Evolutionary conservation across 2,329 filamentous ascomycete genomes (phyloP), one percentile per base, ranked within the genome.

Genomic region (Fusarium pilosicola): DNA sequence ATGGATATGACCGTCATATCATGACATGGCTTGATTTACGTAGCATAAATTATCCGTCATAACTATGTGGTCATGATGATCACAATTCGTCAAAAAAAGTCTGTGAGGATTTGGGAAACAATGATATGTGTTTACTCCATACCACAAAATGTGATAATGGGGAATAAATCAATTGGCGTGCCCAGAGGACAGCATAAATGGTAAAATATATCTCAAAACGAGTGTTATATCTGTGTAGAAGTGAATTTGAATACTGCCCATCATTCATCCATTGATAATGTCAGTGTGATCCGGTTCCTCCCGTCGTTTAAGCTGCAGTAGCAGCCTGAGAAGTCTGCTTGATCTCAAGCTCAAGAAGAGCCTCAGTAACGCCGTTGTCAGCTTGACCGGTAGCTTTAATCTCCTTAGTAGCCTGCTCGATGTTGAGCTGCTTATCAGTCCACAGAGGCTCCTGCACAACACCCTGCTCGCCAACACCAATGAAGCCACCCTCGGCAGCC

Each of bases 401-500:
- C 80, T 92, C 89, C 79, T 88, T 85, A 57, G 90, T 86, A 20
- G 89, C 86, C 78, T 93, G 87, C 67, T 90, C 88, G 54, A 97
- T 88, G 45, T 92, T 94, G 63, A 99, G 90, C 87, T 99, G 96
- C 78, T 89, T 87, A 78, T 98, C 91, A 5, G 94, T 96, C 96
- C 96, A 99, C 45, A 99, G 91, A n/a, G 95, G 92, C 80, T 89
- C 84, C 45, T 89, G 88, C 5, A 84, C 85, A 62, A 87, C 88
- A 55, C 87, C 88, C 65, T 92, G 85, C 74, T 94, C 92, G 28
- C 96, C 96, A 14, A 99, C 96, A 60, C 96, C 96, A 66, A 98
- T 94, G 84, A 98, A 98, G 13, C 96, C 96, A 52, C 96, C 96
- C 80, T 96, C 89, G 20, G 91, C 90, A 36, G 93, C 93, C 96